Conservation (phyloP, 768 basidiomycete genomes). For the Boletus edulis region DNA sequence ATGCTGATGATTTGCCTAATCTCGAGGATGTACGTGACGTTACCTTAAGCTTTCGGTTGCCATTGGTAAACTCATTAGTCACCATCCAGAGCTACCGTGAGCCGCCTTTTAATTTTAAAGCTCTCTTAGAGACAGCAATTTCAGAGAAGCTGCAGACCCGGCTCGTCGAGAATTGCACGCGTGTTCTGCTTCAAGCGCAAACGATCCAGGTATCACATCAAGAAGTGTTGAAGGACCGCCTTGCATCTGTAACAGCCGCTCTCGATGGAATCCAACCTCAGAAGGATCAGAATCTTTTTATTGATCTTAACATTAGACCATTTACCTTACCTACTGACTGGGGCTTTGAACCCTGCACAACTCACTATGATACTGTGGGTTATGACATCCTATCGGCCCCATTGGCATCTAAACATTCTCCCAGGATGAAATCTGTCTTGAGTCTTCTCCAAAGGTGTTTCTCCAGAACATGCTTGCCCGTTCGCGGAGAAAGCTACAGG, state of each 20-base stretch:
- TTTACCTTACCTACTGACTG: constrained; percentile 67
- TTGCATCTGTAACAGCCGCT: constrained; percentile 44
- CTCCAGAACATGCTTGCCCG: constrained; percentile 74
- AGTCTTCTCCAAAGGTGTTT: constrained; percentile 70
- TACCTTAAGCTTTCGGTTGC: constrained; percentile 8
- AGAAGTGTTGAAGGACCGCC: constrained; percentile 51
- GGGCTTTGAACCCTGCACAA: constrained; percentile 71
- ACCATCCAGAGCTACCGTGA: constrained; percentile 68
- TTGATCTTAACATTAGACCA: constrained; percentile 65
- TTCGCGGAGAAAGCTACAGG: constrained; percentile 59
- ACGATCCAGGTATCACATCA: constrained; percentile 57
- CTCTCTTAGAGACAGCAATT: background rate
- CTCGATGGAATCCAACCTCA: constrained; percentile 52
- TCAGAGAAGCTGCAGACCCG: constrained; percentile 72
- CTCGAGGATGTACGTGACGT: constrained; percentile 64
- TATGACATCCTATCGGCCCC: background rate
- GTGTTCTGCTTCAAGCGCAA: constrained; percentile 59
- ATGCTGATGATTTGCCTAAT: constrained; percentile 61
- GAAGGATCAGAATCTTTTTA: constrained; percentile 69
- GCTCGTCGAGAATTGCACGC: constrained; percentile 53
- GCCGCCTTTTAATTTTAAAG: background rate
- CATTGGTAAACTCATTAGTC: constrained; percentile 9
- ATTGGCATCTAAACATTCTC: constrained; percentile 1
- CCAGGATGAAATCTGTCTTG: constrained; percentile 52
- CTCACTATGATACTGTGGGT: constrained; percentile 74